These are phyloP conservation scores for Phytophthora pini DNA, from an alignment of 352 stramenopile species.

Conservation along the genomic window DNA sequence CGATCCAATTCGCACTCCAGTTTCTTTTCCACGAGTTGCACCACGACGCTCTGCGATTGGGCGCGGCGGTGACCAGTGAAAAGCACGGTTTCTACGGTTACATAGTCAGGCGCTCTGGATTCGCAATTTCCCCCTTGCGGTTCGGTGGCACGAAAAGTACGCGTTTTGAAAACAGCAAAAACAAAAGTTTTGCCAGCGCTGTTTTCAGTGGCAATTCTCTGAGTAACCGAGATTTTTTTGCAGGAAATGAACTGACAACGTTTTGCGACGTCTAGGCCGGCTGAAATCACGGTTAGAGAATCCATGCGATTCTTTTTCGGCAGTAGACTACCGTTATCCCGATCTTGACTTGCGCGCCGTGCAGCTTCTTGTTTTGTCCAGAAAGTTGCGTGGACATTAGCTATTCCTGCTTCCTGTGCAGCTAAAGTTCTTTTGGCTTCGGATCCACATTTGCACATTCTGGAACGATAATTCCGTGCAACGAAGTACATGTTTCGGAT, in stretches of 20 bases:
- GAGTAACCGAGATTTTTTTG: neutral
- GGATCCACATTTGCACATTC: neutral
- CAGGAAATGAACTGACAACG: neutral
- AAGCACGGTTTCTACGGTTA: constrained; percentile 23
- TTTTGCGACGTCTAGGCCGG: too few species aligned
- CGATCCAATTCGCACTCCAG: constrained; percentile 12
- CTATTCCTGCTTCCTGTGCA: neutral
- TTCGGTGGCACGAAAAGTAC: neutral
- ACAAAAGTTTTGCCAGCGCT: too few species aligned
- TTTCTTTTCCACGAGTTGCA: constrained; percentile 12
- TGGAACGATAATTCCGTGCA: constrained; percentile 1
- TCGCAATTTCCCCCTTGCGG: neutral
- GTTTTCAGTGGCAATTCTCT: neutral
- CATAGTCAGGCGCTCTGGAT: constrained; percentile 2
- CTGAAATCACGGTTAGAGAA: neutral
- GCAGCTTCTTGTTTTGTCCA: neutral
- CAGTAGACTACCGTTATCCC: neutral
- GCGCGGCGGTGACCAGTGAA: constrained; percentile 14
- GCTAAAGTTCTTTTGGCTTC: neutral
- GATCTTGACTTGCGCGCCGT: neutral
- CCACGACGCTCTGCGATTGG: constrained; percentile 3
- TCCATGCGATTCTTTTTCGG: neutral
- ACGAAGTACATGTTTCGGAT: neutral
- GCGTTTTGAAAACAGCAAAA: too few species aligned
- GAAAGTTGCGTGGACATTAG: neutral